Percentiles rank a stretch among this genome's conserved stretches.
Evolutionary conservation across 1,284 basidiomycete genomes (phyloP).

Genomic region (Ceratobasidium sp.): DNA sequence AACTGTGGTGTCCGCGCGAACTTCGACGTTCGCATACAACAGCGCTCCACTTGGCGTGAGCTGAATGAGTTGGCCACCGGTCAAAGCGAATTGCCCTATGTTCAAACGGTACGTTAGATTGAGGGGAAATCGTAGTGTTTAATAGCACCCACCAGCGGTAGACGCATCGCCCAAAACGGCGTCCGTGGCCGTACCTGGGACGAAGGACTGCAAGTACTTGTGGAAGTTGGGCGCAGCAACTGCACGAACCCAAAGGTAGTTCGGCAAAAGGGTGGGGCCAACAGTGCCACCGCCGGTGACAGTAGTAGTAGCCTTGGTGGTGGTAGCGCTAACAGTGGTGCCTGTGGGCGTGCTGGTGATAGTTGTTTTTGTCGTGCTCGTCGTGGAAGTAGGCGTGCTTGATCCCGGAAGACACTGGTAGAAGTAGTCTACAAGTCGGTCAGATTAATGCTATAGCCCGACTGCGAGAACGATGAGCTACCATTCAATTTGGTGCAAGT

Average conservation of each 20-base stretch:
- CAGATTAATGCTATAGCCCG: not conserved
- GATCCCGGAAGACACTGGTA: conserved; percentile 45
- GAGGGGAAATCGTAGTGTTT: not conserved
- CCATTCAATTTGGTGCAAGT: conserved; percentile 34
- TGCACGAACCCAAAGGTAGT: conserved; percentile 69
- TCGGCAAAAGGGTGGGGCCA: conserved; percentile 57
- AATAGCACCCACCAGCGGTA: conserved; percentile 41
- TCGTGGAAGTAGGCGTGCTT: conserved; percentile 5
- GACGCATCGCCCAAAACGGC: conserved; percentile 44
- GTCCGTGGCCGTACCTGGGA: conserved; percentile 44
- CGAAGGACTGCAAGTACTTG: conserved; percentile 65
- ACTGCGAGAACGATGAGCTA: not conserved
- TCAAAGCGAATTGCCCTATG: conserved; percentile 54
- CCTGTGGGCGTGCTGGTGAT: conserved; percentile 41
- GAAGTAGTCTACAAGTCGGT: conserved; percentile 11
- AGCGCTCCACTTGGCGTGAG: conserved; percentile 39
- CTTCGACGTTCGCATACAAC: conserved; percentile 64
- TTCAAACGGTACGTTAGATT: conserved; percentile 62
- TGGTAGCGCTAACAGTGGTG: conserved; percentile 44
- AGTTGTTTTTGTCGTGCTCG: conserved; percentile 1
- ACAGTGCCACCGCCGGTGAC: conserved; percentile 47
- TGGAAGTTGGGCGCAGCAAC: conserved; percentile 73
- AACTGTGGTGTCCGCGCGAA: conserved; percentile 60
- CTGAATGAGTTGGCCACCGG: conserved; percentile 43
- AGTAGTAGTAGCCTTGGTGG: conserved; percentile 48